phyloP scores from a whole-genome alignment of 257 asterid species.

The Nicotiana attenuata region DNA sequence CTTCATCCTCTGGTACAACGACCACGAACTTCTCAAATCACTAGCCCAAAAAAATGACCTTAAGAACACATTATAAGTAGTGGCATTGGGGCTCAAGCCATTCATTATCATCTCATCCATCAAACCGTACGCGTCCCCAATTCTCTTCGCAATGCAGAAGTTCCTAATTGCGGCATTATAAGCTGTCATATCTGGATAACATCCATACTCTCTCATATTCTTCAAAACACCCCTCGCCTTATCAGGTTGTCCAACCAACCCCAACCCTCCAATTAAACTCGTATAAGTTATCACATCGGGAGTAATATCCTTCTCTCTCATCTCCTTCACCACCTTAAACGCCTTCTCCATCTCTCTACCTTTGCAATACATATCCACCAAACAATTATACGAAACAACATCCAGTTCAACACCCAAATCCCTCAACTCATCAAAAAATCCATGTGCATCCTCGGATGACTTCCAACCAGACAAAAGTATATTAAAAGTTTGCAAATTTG shows the following conservation, averaged over 20 bases:
- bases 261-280: constrained; percentile 81
- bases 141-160: constrained; percentile 83
- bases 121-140: constrained; percentile 50
- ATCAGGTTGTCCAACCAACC: constrained; percentile 85
- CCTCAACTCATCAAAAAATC: constrained; percentile 62
- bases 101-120: constrained; percentile 68
- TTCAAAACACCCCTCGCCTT: constrained; percentile 76
- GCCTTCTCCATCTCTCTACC: constrained; percentile 77
- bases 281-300: constrained; percentile 84
- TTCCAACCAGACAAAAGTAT: constrained; percentile 88
- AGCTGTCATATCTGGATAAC: constrained; percentile 84
- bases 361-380: constrained; percentile 83
- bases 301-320: constrained; percentile 63
- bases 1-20: constrained; percentile 69
- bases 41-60: constrained; percentile 70
- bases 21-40: constrained; percentile 67
- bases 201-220: constrained; percentile 85
- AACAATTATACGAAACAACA: constrained; percentile 72
- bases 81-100: constrained; percentile 77
- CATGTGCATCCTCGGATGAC: constrained; percentile 66
- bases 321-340: constrained; percentile 38
- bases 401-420: constrained; percentile 71
- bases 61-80: constrained; percentile 76
- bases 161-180: constrained; percentile 81
- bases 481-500: constrained; percentile 72